These are phyloP conservation scores for Boletus bicolor DNA, from an alignment of 768 basidiomycete genomes.

Conservation along the genomic window DNA sequence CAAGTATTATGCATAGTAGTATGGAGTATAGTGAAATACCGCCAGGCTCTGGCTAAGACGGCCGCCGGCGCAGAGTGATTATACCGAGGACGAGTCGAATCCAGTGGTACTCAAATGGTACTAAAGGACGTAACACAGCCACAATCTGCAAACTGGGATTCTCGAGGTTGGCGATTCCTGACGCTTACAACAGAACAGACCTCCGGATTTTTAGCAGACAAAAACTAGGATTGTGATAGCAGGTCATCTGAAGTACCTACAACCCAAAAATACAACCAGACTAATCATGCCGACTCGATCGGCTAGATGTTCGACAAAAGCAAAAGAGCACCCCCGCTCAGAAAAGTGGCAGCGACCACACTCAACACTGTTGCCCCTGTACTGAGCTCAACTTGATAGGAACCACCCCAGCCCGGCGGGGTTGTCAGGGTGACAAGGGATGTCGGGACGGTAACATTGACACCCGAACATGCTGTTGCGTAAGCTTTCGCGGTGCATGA, in stretches of 20 bases:
- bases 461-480: slow-evolving; percentile 41
- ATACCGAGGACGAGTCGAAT: neutral
- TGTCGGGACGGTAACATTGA: slow-evolving; percentile 39
- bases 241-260: neutral
- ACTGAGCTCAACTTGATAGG: slow-evolving; percentile 46
- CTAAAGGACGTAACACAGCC: slow-evolving; percentile 14
- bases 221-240: neutral
- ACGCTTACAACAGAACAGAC: neutral
- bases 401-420: slow-evolving; percentile 61
- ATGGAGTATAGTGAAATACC: neutral
- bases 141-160: neutral
- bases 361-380: slow-evolving; percentile 41
- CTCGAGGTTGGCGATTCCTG: too few relatives aligned
- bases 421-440: slow-evolving; percentile 41
- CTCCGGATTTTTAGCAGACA: neutral
- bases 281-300: neutral
- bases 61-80: neutral
- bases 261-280: neutral
- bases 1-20: slow-evolving; percentile 15
- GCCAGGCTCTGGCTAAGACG: neutral
- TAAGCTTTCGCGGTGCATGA: slow-evolving; percentile 45
- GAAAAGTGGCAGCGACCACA: slow-evolving; percentile 41
- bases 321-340: slow-evolving; percentile 47
- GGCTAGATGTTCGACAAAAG: slow-evolving; percentile 53
- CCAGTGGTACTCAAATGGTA: neutral